Base-by-base conservation (phyloP, 495 filamentous ascomycete species). In the Bacidia rubella region DNA sequence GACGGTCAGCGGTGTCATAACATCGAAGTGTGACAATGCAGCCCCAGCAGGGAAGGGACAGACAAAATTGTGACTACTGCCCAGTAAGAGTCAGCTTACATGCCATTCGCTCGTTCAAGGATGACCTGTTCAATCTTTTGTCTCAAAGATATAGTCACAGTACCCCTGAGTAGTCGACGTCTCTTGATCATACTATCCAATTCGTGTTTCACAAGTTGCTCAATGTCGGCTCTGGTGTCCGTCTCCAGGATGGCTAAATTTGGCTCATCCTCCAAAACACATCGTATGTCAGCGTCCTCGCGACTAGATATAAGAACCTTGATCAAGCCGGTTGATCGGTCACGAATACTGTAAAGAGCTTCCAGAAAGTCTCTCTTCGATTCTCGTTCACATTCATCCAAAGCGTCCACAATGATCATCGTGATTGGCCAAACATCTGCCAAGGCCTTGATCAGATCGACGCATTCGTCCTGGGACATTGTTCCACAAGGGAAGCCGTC, bases 221-320 rank as follows among this genome's bases (percentile, higher is more conserved):
- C 19, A 49, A 73, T 61, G 29, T 69, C 59, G 7, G 59, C 27
- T 53, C 57, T 11, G 54, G 69, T 57, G 41, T 67, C 25, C 2
- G 40, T 63, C 2, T 68, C 65, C 24, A 62, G 48, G 29, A 74
- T 70, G 21, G 60, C 51, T 17, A 73, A 54, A 43, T 63, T 70
- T 7, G 65, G 57, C 2, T 39, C 41, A 3, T 45, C 46, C 23
- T 53, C 45, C 22, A 74, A 55, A 11, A 41, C 43, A 11, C 49
- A 39, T 24, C 49, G 35, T 38, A 72, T 68, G 35, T 69, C 65
- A 19, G 41, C 38, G 29, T 73, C 71, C 12, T 65, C 66, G 11
- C 70, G 63, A 42, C 69, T 71, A 11, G 70, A 73, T 49, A 74
- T 66, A 52, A 74, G 69, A n/a, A 75, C 52, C 47, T 68, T 74